Evolutionary conservation across 805 yeast genomes (phyloP).

Genomic region (Vanderwaltozyma polyspora): DNA sequence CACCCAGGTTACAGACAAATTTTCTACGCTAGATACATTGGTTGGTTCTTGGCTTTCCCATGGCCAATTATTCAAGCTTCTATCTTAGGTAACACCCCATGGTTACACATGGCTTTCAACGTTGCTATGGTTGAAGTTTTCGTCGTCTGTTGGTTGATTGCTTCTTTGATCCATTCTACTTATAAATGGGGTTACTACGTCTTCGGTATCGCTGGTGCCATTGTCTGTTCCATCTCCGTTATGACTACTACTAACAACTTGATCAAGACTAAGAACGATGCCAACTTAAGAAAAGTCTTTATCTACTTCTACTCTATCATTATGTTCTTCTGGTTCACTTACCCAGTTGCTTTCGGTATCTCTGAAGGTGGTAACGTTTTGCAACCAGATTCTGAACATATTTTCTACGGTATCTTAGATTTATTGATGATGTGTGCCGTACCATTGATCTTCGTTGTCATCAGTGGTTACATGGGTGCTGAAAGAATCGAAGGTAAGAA

Average conservation of each 20-base stretch:
- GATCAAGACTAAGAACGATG: conserved; percentile 10
- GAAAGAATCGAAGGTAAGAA: conserved; percentile 13
- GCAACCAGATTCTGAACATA: conserved; percentile 47
- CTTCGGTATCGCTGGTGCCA: conserved; percentile 25
- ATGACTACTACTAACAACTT: conserved; percentile 20
- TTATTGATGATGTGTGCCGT: conserved; percentile 31
- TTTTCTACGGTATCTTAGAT: conserved; percentile 50
- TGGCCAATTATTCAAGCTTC: conserved; percentile 34
- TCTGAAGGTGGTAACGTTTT: conserved; percentile 55
- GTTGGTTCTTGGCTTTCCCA: conserved; percentile 42
- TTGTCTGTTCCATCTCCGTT: conserved; percentile 13
- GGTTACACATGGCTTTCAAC: conserved; percentile 19
- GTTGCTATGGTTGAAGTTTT: conserved; percentile 31
- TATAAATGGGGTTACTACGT: conserved; percentile 43
- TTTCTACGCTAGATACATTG: conserved; percentile 46
- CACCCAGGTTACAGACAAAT: conserved; percentile 38
- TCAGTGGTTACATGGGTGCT: conserved; percentile 16
- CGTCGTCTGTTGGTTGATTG: conserved; percentile 36
- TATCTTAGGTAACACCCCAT: conserved; percentile 17
- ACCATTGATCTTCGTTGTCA: conserved; percentile 17
- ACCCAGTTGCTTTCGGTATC: conserved; percentile 19
- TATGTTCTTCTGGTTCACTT: conserved; percentile 33
- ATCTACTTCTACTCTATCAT: conserved; percentile 11
- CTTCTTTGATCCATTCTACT: conserved; percentile 33
- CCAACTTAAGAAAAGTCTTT: conserved; percentile 17